Evolutionary conservation across 1,284 basidiomycete species (phyloP), one percentile per base, ranked within the genome.

Genomic region (Marasmius oreades): DNA sequence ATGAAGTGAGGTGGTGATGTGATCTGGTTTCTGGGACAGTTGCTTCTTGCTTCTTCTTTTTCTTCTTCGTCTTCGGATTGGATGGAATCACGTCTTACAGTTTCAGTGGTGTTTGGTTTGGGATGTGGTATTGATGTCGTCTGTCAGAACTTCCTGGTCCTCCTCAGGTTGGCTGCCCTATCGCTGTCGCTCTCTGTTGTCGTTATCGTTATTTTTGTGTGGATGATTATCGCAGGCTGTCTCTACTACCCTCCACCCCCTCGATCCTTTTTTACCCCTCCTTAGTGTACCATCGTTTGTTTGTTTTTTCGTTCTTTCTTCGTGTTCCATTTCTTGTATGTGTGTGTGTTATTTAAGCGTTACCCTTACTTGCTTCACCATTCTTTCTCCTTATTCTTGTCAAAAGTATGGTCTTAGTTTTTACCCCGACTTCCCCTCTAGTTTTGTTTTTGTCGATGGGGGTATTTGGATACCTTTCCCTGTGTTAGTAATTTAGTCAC

Each of bases 1-100:
- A 51, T 61, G 52, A 58, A 59, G 53, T 57, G 53, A 54, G 20
- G 26, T 12, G 24, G 16, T 2, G 39, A n/a, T 42, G n/a, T 42
- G 39, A 18, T n/a, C n/a, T 42, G n/a, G n/a, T 16, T 20, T n/a
- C 16, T n/a, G 16, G 39, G 39, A 42, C 39, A 16, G n/a, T 42
- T 20, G n/a, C 16, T 20, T 5, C 5, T 16, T 42, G 10, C 39
- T 42, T 14, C 28, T 4, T 31, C 10, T 10, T 31, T 31, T 31
- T 31, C 4, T 31, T 31, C 10, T 31, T 10, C 28, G 10, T 4
- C 28, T 31, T 31, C 28, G 4, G 28, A 5, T 5, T 31, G 28
- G 5, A 31, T 31, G 28, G 28, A 10, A 31, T 10, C 10, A 31
- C 10, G 10, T 5, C 10, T 31, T 4, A 5, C 10, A 10, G 28